Base-by-base conservation (phyloP, 1,139 yeast species). In the Kazachstania sp. region DNA sequence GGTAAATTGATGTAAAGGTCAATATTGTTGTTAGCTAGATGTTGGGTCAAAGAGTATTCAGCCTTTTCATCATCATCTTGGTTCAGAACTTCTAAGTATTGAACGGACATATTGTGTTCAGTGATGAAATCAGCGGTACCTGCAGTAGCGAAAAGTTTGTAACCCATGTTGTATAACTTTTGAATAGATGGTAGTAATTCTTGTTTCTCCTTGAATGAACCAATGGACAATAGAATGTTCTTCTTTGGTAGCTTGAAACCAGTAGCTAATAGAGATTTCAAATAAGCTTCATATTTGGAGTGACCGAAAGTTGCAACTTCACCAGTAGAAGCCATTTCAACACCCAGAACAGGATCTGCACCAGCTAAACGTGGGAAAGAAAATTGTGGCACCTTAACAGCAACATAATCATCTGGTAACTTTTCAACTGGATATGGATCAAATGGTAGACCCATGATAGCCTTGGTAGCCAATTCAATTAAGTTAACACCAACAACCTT, bases 311-410 rank as follows among this genome's bases (percentile, higher is more conserved):
- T 81, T 46, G 99, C 99, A 63, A 92, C 98, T 71, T 92, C 98
- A 78, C 98, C 98, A 53, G 98, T 92, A 26, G 97, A 90, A 36
- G 98, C 97, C 98, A 92, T 92, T 71, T 92, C 98, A 58, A 92
- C 98, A 71, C 98, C 98, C 58, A 92, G 76, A 52, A 92, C 88
- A 47, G 98, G 98, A 69, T 92, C 98, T 51, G 98, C 98, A 61
- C 98, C 98, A 45, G 97, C 88, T 61, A 92, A 79, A 70, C 98
- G 83, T 39, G 97, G 86, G 81, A 92, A 92, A 29, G 97, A 90
- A 71, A 92, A 92, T 71, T 92, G 98, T 30, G 98, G 98, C 51
- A 92, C 97, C 74, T 92, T 92, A 53, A 90, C 85, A 49, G 97
- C 98, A 70, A 95, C 95, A 69, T 88, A 92, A 65, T 88, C 88